These are phyloP conservation scores for Trichoderma lentiforme DNA, from an alignment of 2,329 filamentous ascomycete genomes.

Conservation along the genomic window DNA sequence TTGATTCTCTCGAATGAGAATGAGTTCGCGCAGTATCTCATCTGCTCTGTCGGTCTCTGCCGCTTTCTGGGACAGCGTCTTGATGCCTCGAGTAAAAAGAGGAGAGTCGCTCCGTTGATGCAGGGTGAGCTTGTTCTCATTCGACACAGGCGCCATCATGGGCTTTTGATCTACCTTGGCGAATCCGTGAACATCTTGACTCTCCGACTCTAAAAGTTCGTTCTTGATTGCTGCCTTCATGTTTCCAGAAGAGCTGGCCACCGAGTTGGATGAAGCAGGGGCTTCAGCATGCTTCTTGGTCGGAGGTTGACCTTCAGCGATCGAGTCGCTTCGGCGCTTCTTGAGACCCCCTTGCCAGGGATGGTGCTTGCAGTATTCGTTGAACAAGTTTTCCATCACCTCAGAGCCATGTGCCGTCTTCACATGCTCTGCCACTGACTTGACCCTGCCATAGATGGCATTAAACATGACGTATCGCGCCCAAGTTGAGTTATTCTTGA, in stretches of 20 bases:
- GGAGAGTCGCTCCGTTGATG: background rate
- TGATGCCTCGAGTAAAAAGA: background rate
- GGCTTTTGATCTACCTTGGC: background rate
- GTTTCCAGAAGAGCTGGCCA: background rate
- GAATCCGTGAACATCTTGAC: background rate
- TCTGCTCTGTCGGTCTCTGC: background rate
- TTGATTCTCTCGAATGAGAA: background rate
- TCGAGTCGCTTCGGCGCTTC: background rate
- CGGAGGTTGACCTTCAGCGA: background rate
- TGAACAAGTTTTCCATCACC: background rate
- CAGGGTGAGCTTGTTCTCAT: background rate
- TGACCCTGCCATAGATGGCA: background rate
- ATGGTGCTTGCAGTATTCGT: background rate
- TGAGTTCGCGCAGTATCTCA: background rate
- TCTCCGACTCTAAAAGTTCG: background rate
- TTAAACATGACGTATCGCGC: background rate
- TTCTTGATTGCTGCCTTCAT: background rate
- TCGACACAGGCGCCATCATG: background rate
- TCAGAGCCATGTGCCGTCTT: background rate
- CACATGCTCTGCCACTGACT: background rate
- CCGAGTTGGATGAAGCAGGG: background rate
- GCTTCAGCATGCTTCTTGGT: background rate
- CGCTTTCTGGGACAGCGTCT: background rate
- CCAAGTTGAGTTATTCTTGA: background rate
- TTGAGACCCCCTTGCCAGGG: background rate